These are phyloP conservation scores for Microdochium bolleyi DNA, from an alignment of 2,329 filamentous ascomycete genomes.

Conservation along the genomic window DNA sequence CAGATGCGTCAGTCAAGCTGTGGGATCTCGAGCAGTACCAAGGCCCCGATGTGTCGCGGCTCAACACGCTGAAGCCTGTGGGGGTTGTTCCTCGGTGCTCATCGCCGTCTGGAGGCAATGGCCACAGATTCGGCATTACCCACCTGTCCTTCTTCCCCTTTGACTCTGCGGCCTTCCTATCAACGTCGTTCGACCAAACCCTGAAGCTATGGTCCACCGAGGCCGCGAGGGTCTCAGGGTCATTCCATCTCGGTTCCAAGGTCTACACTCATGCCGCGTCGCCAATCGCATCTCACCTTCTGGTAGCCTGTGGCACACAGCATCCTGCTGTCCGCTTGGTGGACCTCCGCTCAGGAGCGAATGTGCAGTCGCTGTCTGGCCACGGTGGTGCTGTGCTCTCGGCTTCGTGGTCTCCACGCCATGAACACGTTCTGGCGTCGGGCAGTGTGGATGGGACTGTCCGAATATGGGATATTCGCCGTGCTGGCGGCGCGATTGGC, in stretches of 20 bases:
- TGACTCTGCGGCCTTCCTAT: constrained; percentile 67
- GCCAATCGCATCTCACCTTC: constrained; percentile 60
- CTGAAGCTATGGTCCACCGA: constrained; percentile 69
- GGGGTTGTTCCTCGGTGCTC: constrained; percentile 36
- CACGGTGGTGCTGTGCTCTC: constrained; percentile 61
- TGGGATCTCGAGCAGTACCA: constrained; percentile 69
- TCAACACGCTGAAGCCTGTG: constrained; percentile 45
- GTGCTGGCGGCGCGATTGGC: constrained; percentile 67
- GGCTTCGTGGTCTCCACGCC: constrained; percentile 72
- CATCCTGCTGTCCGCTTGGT: constrained; percentile 77
- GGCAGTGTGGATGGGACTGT: constrained; percentile 80
- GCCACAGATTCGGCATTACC: constrained; percentile 65
- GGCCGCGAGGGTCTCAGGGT: constrained; percentile 50
- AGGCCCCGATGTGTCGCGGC: constrained; percentile 31
- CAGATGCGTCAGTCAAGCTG: constrained; percentile 74
- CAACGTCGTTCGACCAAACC: constrained; percentile 70
- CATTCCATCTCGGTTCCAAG: constrained; percentile 60
- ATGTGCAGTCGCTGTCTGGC: constrained; percentile 62
- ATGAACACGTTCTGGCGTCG: constrained; percentile 73
- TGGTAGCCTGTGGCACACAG: constrained; percentile 84
- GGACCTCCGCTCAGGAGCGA: constrained; percentile 75
- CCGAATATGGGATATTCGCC: constrained; percentile 80
- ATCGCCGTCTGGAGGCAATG: constrained; percentile 14
- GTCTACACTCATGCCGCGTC: constrained; percentile 75
- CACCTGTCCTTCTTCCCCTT: constrained; percentile 74